These are phyloP conservation scores for Trichophyton schoenleinii DNA, from an alignment of 2,329 filamentous ascomycete species.

Conservation along the genomic window DNA sequence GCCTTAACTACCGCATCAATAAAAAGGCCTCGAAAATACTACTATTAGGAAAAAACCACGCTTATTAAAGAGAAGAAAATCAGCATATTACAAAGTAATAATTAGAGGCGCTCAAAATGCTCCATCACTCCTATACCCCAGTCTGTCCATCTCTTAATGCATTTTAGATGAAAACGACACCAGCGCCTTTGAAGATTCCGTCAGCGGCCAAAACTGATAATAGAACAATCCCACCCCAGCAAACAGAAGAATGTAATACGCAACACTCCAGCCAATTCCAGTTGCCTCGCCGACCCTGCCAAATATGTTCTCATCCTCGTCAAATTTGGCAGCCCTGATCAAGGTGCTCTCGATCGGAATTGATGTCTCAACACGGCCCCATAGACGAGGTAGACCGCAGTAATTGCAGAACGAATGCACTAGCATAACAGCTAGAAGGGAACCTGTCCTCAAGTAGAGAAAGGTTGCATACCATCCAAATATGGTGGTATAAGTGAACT, in stretches of 20 bases:
- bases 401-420: constrained; percentile 87
- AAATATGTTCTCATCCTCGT: constrained; percentile 18
- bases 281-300: constrained; percentile 20
- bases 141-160: not conserved
- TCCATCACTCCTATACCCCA: not conserved
- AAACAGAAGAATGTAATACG: constrained; percentile 68
- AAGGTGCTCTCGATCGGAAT: constrained; percentile 27
- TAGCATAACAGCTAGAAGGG: constrained; percentile 58
- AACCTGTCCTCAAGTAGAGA: constrained; percentile 73
- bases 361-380: constrained; percentile 56
- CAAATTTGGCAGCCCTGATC: constrained; percentile 30
- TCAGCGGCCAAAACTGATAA: constrained; percentile 57
- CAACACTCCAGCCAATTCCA: constrained; percentile 52
- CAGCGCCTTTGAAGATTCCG: constrained; percentile 38
- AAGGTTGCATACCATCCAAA: constrained; percentile 94
- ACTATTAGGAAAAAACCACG: not conserved
- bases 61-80: not conserved
- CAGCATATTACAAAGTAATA: not conserved
- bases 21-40: too few relatives aligned
- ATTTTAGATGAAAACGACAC: constrained; percentile 19
- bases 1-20: not conserved
- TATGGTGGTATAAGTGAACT: constrained; percentile 79
- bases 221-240: constrained; percentile 61
- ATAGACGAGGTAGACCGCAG: constrained; percentile 77
- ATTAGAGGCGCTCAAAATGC: not conserved